Evolutionary conservation across 2,329 filamentous ascomycete genomes (phyloP).

Genomic region (Microdochium trichocladiopsis): DNA sequence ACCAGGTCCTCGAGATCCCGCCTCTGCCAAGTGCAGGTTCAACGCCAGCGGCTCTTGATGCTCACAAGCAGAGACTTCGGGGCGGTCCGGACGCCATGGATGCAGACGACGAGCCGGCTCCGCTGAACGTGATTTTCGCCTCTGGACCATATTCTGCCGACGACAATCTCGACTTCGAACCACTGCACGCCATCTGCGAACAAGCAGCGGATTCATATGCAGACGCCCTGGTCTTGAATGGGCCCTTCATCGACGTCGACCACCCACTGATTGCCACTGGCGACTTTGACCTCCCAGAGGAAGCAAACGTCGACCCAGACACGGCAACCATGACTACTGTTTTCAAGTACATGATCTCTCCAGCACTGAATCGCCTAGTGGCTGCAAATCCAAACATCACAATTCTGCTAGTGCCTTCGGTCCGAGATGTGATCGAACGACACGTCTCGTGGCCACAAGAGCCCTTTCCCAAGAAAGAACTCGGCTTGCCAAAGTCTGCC

Average conservation of each 20-base stretch:
- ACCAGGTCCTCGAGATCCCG: conserved; percentile 68
- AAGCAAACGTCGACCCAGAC: conserved; percentile 64
- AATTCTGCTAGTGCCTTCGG: conserved; percentile 76
- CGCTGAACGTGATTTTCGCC: conserved; percentile 70
- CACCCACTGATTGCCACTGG: conserved; percentile 80
- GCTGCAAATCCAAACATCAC: conserved; percentile 67
- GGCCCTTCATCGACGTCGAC: conserved; percentile 87
- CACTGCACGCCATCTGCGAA: conserved; percentile 73
- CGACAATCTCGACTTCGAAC: conserved; percentile 85
- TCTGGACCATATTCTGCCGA: conserved; percentile 90
- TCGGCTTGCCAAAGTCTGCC: conserved; percentile 71
- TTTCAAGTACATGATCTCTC: conserved; percentile 74
- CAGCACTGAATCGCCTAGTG: conserved; percentile 63
- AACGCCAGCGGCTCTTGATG: conserved; percentile 54
- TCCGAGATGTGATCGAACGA: conserved; percentile 60
- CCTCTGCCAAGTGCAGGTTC: conserved; percentile 70
- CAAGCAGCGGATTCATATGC: conserved; percentile 68
- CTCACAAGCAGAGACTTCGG: conserved; percentile 61
- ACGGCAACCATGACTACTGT: conserved; percentile 73
- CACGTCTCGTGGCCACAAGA: conserved; percentile 62
- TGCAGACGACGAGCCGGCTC: conserved; percentile 49
- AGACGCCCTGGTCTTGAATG: conserved; percentile 73
- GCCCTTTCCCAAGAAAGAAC: conserved; percentile 57
- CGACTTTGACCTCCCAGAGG: conserved; percentile 69
- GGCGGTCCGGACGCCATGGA: conserved; percentile 58